Evolutionary conservation across 164 flowering plant genomes (phyloP).

Genomic region (Magnolia sinica): DNA sequence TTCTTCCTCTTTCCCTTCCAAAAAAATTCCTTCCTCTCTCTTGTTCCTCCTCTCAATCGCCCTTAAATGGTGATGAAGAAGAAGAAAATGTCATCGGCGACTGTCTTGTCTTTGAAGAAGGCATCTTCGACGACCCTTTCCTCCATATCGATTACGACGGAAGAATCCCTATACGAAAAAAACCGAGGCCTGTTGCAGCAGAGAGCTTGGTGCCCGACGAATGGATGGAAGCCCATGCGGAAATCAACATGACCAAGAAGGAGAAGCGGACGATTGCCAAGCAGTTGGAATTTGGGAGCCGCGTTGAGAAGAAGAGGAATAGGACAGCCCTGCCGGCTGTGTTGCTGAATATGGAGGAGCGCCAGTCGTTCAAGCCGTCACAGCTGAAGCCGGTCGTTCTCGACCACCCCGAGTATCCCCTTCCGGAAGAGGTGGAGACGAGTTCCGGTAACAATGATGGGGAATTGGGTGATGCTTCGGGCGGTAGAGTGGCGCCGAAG

Average conservation of each 20-base stretch:
- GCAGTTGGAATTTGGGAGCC: slow-evolving; percentile 48
- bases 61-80: slow-evolving; percentile 15
- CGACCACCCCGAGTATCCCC: slow-evolving; percentile 42
- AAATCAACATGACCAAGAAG: slow-evolving; percentile 73
- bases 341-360: slow-evolving; percentile 38
- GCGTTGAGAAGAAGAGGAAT: slow-evolving; percentile 44
- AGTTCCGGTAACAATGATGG: slow-evolving; percentile 10
- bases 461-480: slow-evolving; percentile 8
- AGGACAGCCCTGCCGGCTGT: slow-evolving; percentile 12
- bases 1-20: slow-evolving; percentile 11
- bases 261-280: slow-evolving; percentile 66
- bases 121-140: slow-evolving; percentile 71
- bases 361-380: slow-evolving; percentile 45
- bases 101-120: slow-evolving; percentile 82
- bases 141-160: slow-evolving; percentile 16
- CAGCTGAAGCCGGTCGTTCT: slow-evolving; percentile 61
- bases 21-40: slow-evolving; percentile 16
- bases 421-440: slow-evolving; percentile 12
- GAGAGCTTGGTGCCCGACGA: slow-evolving; percentile 67
- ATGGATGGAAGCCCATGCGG: slow-evolving; percentile 59
- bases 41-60: slow-evolving; percentile 10
- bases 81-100: slow-evolving; percentile 72
- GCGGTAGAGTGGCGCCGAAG: slow-evolving; percentile 54
- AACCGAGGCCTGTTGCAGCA: slow-evolving; percentile 14
- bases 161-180: slow-evolving; percentile 3